A percentile compares a stretch with the other conserved stretches of the same genome.
Evolutionary conservation across 176 grass and related monocot species (phyloP).

Genomic region (Carex littledalei): DNA sequence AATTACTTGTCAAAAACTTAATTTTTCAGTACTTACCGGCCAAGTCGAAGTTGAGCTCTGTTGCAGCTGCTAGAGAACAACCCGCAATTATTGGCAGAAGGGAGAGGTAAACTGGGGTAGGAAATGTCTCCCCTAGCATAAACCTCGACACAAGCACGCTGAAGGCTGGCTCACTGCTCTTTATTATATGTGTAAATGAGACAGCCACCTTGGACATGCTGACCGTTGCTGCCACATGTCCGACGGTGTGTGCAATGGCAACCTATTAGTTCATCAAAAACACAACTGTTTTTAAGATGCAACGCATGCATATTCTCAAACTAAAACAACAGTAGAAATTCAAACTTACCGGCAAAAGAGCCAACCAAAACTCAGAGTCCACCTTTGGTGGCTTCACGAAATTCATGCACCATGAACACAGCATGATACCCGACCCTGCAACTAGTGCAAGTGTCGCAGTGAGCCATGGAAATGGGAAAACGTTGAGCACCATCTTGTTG

Average conservation of each 20-base stretch:
- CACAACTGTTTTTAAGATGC: background rate
- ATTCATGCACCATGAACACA: slow-evolving; percentile 56
- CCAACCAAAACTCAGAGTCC: slow-evolving; percentile 71
- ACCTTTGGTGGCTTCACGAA: slow-evolving; percentile 49
- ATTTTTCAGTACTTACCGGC: slow-evolving; percentile 56
- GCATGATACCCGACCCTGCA: slow-evolving; percentile 83
- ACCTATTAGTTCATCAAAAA: slow-evolving; percentile 26
- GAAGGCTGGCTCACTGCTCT: slow-evolving; percentile 88
- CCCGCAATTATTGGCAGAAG: slow-evolving; percentile 81
- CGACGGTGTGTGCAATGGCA: slow-evolving; percentile 75
- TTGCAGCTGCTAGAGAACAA: slow-evolving; percentile 70
- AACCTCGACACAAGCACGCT: slow-evolving; percentile 68
- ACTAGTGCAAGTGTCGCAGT: slow-evolving; percentile 69
- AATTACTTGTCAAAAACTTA: too few species aligned
- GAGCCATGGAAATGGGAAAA: slow-evolving; percentile 85
- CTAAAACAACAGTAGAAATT: background rate
- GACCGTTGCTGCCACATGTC: slow-evolving; percentile 83
- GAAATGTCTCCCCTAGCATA: slow-evolving; percentile 59
- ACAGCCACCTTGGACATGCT: slow-evolving; percentile 93
- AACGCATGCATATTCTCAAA: background rate
- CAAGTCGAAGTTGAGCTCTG: slow-evolving; percentile 91
- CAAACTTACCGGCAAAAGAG: slow-evolving; percentile 52
- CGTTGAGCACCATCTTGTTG: slow-evolving; percentile 91
- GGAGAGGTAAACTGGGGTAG: slow-evolving; percentile 69
- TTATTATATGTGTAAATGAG: slow-evolving; percentile 89